phyloP scores from a whole-genome alignment of 2,329 filamentous ascomycete species.

The Tolypocladium tundrense region DNA sequence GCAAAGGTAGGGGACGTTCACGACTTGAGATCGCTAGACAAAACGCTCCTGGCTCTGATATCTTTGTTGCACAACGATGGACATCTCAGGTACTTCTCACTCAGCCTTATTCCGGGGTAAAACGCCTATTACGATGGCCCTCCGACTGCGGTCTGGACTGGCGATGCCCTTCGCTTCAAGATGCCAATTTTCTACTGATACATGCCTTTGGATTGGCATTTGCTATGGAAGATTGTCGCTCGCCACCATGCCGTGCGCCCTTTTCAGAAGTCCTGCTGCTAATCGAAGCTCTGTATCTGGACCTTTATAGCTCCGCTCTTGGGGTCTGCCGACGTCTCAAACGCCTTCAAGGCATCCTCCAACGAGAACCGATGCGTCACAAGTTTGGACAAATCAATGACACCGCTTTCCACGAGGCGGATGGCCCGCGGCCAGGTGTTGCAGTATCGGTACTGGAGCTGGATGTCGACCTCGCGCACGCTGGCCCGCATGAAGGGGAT shows the following conservation, averaged over 20 bases:
- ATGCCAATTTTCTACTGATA: neutral
- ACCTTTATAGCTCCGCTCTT: slow-evolving; percentile 97
- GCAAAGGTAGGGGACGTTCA: neutral
- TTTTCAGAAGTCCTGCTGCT: neutral
- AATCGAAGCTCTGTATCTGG: slow-evolving; percentile 63
- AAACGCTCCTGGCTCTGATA: neutral
- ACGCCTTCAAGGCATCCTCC: slow-evolving; percentile 82
- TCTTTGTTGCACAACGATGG: neutral
- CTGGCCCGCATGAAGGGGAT: slow-evolving; percentile 92
- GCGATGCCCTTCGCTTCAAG: too few species aligned
- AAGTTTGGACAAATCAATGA: slow-evolving; percentile 70
- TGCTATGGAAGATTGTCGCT: neutral
- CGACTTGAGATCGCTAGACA: too few species aligned
- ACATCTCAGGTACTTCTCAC: neutral
- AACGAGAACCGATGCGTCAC: slow-evolving; percentile 82
- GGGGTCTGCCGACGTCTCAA: slow-evolving; percentile 77
- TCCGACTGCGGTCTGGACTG: too few species aligned
- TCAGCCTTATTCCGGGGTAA: neutral
- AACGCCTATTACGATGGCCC: neutral
- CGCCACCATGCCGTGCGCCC: neutral
- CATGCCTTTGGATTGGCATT: neutral
- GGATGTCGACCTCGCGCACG: slow-evolving; percentile 84
- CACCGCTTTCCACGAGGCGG: slow-evolving; percentile 70
- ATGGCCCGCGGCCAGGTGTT: slow-evolving; percentile 97
- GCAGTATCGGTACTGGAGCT: slow-evolving; percentile 93